Evolutionary conservation across 495 filamentous ascomycete species (phyloP).

Genomic region (Penicillium fimorum): DNA sequence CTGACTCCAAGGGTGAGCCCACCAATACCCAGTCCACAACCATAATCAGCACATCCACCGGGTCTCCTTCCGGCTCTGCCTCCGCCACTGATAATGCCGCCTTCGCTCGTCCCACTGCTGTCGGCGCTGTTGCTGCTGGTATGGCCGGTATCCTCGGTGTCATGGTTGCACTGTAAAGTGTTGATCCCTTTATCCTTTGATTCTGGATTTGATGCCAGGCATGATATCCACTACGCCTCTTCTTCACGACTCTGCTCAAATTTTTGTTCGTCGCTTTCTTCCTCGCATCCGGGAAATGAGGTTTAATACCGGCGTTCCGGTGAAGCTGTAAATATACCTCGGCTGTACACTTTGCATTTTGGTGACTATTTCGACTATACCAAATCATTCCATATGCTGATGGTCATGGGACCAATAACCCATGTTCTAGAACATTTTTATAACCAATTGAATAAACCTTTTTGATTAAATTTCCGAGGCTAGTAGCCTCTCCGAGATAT

Average conservation of each 20-base stretch:
- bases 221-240: conserved; percentile 5
- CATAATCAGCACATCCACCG: conserved; percentile 18
- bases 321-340: conserved; percentile 11
- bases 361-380: neutral
- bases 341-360: neutral
- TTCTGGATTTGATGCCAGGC: conserved; percentile 2
- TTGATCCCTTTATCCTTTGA: neutral
- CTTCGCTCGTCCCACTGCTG: conserved; percentile 19
- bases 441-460: neutral
- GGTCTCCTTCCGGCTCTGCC: conserved; percentile 7
- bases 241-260: conserved; percentile 22
- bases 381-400: neutral
- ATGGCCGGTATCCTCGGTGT: conserved; percentile 38
- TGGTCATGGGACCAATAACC: neutral
- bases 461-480: neutral
- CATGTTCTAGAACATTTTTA: neutral
- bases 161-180: conserved; percentile 39
- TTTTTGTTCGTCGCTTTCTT: neutral
- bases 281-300: neutral
- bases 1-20: conserved; percentile 17
- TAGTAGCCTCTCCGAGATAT: neutral
- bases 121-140: conserved; percentile 26
- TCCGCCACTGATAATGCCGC: conserved; percentile 19
- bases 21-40: conserved; percentile 21
- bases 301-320: conserved; percentile 13